Base-by-base conservation (phyloP, 1,284 basidiomycete genomes). In the Fistulina hepatica region DNA sequence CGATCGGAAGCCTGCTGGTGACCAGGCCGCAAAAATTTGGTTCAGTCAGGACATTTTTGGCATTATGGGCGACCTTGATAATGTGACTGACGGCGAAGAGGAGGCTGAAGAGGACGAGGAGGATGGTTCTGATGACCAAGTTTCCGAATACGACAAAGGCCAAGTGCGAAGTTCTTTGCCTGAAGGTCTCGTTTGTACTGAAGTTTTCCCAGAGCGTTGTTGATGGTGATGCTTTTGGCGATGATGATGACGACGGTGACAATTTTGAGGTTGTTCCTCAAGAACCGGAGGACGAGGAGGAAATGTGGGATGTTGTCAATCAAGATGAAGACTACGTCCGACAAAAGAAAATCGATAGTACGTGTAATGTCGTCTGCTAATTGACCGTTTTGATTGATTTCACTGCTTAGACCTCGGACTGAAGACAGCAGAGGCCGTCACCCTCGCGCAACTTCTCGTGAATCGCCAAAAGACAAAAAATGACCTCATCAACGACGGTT, bases 31-130 rank as follows among this genome's bases (percentile, higher is more conserved):
- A 0, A 64, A 73, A 47, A 50, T 97, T 15, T 99, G 95, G 95
- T 99, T 98, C 59, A 85, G 90, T 52, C 95, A 97, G 58, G 82
- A 85, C 36, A 61, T 97, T 34, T 99, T 99, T 67, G 73, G 79
- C 42, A n/a, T n/a, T n/a, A n/a, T n/a, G n/a, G 83, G 72, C n/a
- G 54, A 88, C 6, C 76, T 75, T 20, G 68, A 69, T 21, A 66
- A 71, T 30, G 63, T 67, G n/a, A 53, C 63, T 9, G 58, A 58
- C 9, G 61, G 58, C 28, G 59, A 60, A 2, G 63, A 63, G 12
- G 59, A 54, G n/a, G 56, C 60, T 13, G 61, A 64, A 20, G 62
- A 43, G 42, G 53, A 56, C 12, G 56, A 56, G 23, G 60, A 53
- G 33, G n/a, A n/a, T n/a, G 26, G 27, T 5, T 48, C 53, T 10